phyloP scores from a whole-genome alignment of 192 early-diverging fungal species.

The Podila minutissima region DNA sequence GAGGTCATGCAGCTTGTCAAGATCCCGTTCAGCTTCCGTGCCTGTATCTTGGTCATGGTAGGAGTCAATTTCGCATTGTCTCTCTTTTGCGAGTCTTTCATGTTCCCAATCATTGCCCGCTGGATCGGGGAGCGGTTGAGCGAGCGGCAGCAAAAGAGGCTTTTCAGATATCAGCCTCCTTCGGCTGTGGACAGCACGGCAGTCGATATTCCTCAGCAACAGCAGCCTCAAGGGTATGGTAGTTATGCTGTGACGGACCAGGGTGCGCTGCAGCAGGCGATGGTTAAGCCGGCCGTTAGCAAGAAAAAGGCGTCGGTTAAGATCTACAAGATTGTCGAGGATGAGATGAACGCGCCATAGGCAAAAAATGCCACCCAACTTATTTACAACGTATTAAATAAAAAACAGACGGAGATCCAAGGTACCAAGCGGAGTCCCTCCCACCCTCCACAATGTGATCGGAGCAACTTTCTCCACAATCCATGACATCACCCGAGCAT shows the following conservation, averaged over 20 bases:
- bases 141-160: constrained; percentile 3
- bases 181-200: neutral
- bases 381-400: neutral
- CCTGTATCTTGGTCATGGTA: constrained; percentile 67
- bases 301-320: constrained; percentile 26
- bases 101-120: constrained; percentile 50
- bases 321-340: constrained; percentile 53
- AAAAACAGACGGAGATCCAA: neutral
- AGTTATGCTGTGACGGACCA: neutral
- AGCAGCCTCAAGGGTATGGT: constrained; percentile 23
- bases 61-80: constrained; percentile 66
- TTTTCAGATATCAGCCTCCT: too few species aligned
- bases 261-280: neutral
- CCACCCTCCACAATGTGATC: neutral
- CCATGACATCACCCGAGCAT: too few species aligned
- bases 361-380: neutral
- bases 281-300: neutral
- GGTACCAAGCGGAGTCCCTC: too few species aligned
- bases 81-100: constrained; percentile 53
- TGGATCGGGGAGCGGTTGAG: constrained; percentile 44
- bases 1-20: constrained; percentile 76
- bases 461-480: too few species aligned
- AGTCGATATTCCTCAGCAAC: neutral
- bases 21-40: constrained; percentile 65
- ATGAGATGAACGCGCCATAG: constrained; percentile 45